Evolutionary conservation across 2,329 filamentous ascomycete species (phyloP), one percentile per base, ranked within the genome.

Genomic region (Talaromyces sp.): DNA sequence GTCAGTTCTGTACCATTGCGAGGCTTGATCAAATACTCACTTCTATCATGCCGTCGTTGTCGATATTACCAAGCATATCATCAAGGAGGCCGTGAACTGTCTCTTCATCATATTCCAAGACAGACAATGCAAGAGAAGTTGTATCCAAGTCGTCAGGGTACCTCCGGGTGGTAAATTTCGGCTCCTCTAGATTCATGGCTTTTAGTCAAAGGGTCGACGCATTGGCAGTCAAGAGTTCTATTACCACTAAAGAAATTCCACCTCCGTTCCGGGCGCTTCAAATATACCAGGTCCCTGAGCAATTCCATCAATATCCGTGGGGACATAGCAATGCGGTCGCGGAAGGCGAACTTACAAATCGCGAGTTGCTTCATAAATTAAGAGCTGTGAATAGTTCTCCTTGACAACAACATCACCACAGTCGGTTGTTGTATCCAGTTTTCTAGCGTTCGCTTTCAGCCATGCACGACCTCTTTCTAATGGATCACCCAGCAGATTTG

Each of bases 191-290:
- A 21, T 46, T 46, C 17, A 46, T 46, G 41, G 14, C 3, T 21
- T 31, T 24, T 46, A 46, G 41, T 46, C 17, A 19, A 35, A 14
- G 10, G 13, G 4, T 35, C 31, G 5, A 35, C 11, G 14, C 5
- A 2, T 5, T 13, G 10, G 31, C 31, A 14, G 11, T 5, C 31
- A 35, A 35, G 31, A 14, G 31, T 13, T 35, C 31, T 2, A 35
- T 13, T 35, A 29, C 51, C 51, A 29, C 26, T 53, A 31, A 32
- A 53, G 14, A 53, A 32, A 17, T 53, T 53, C 51, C 51, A 53
- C 9, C 17, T 27, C 8, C 21, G 31, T 50, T 50, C 59, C 0
- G 67, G 62, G 6, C 62, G 35, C 1, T 58, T 26, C 2, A 46
- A 11, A 13, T 46, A 19, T 24, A 46, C 41, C 6, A 46, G 41